These are phyloP conservation scores for Mycena maculata DNA, from an alignment of 768 basidiomycete genomes.

Conservation along the genomic window DNA sequence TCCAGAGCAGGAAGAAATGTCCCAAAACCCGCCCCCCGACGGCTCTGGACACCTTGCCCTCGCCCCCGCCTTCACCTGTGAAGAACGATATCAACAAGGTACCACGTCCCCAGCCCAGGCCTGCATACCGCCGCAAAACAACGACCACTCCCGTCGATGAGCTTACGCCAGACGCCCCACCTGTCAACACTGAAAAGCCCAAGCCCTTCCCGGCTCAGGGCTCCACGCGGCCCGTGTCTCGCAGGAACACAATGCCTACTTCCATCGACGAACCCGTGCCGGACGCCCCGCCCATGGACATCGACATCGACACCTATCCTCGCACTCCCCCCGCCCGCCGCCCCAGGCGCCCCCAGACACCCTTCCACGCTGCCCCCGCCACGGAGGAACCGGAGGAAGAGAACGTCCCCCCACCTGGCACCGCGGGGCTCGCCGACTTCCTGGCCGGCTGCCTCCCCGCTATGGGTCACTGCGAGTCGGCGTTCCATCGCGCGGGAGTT, in stretches of 20 bases:
- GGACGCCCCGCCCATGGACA: neutral
- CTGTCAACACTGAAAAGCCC: too few relatives aligned
- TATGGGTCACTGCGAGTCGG: slow-evolving; percentile 13
- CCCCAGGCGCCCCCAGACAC: neutral
- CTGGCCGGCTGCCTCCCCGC: slow-evolving; percentile 9
- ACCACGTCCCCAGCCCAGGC: slow-evolving; percentile 6
- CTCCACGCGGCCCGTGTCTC: too few relatives aligned
- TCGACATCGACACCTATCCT: neutral
- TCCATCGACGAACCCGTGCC: neutral
- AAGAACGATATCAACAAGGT: neutral
- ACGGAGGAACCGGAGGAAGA: too few relatives aligned
- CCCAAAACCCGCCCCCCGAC: neutral
- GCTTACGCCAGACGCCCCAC: neutral
- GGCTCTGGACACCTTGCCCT: neutral
- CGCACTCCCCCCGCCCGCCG: neutral
- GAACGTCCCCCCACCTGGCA: neutral
- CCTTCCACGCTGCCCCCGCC: neutral
- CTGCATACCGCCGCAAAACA: neutral
- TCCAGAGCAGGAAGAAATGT: neutral
- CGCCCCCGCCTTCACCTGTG: neutral
- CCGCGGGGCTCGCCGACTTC: neutral
- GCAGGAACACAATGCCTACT: neutral
- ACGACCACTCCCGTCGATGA: neutral
- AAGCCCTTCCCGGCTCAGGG: too few relatives aligned
- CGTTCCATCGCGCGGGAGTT: slow-evolving; percentile 13